These are phyloP conservation scores for Raffaelea deltoideospora DNA, from an alignment of 2,329 filamentous ascomycete species.

Conservation along the genomic window DNA sequence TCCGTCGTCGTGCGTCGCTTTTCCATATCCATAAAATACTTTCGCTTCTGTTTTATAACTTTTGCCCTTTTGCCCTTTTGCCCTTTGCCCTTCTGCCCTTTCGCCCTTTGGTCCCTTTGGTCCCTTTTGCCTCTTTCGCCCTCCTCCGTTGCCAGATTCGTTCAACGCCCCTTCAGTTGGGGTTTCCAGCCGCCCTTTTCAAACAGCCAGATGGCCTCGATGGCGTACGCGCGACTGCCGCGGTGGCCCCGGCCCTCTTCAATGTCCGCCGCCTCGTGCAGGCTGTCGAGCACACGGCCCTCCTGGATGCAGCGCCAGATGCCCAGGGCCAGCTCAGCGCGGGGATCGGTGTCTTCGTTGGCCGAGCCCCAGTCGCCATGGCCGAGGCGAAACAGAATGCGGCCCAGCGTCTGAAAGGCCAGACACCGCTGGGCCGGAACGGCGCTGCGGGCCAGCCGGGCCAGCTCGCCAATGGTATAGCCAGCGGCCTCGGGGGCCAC, in stretches of 20 bases:
- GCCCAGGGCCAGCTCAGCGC: constrained; percentile 48
- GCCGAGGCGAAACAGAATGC: constrained; percentile 72
- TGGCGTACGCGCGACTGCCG: constrained; percentile 70
- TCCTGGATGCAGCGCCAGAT: constrained; percentile 72
- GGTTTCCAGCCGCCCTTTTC: constrained; percentile 57
- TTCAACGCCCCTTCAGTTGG: constrained; percentile 34
- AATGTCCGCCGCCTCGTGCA: constrained; percentile 58
- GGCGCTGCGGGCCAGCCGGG: constrained; percentile 62
- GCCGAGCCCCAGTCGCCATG: constrained; percentile 48
- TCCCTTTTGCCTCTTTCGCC: too few relatives aligned
- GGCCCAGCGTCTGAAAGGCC: constrained; percentile 78
- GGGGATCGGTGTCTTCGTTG: constrained; percentile 5
- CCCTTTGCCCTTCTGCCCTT: too few relatives aligned
- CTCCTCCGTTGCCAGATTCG: too few relatives aligned
- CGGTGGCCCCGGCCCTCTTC: constrained; percentile 54
- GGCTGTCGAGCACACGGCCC: constrained; percentile 58
- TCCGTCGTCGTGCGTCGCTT: too few relatives aligned
- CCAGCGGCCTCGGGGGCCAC: constrained; percentile 85
- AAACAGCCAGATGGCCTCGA: constrained; percentile 78
- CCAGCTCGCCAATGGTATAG: constrained; percentile 81
- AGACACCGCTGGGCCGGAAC: constrained; percentile 81
- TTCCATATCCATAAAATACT: too few relatives aligned
- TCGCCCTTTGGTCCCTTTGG: too few relatives aligned
- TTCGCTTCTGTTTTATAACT: too few relatives aligned
- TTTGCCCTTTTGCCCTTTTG: too few relatives aligned